Evolutionary conservation across 1,284 basidiomycete genomes (phyloP).

Genomic region (Sanghuangporus weigelae): DNA sequence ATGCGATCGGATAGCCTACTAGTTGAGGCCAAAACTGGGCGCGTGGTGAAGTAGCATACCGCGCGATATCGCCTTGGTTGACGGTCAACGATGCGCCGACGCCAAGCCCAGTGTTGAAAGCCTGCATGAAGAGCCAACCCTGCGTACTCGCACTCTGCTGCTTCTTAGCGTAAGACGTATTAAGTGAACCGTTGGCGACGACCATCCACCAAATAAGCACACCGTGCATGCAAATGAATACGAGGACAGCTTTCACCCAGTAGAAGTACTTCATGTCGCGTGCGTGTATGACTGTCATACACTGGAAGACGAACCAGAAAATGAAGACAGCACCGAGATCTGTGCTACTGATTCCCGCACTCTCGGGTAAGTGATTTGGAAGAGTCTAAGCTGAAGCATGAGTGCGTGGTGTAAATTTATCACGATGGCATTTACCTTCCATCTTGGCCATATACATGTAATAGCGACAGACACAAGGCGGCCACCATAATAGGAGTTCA

Average conservation of each 20-base stretch:
- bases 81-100: constrained; percentile 24
- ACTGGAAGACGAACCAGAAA: neutral
- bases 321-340: constrained; percentile 15
- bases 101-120: constrained; percentile 24
- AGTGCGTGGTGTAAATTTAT: too few species aligned
- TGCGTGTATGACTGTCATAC: neutral
- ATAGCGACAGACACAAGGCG: constrained; percentile 20
- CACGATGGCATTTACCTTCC: constrained; percentile 21
- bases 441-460: constrained; percentile 23
- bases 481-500: constrained; percentile 24
- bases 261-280: neutral
- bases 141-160: neutral
- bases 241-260: neutral
- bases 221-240: neutral
- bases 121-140: constrained; percentile 22
- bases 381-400: too few species aligned
- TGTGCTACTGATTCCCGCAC: neutral
- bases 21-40: constrained; percentile 24
- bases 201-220: neutral
- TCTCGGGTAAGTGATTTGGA: too few species aligned
- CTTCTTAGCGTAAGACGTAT: neutral
- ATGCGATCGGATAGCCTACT: constrained; percentile 23
- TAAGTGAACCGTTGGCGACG: neutral
- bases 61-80: constrained; percentile 26
- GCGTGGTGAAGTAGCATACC: constrained; percentile 23